Conservation (phyloP, 139 green algal genomes). For the Picochlorum sp. region DNA sequence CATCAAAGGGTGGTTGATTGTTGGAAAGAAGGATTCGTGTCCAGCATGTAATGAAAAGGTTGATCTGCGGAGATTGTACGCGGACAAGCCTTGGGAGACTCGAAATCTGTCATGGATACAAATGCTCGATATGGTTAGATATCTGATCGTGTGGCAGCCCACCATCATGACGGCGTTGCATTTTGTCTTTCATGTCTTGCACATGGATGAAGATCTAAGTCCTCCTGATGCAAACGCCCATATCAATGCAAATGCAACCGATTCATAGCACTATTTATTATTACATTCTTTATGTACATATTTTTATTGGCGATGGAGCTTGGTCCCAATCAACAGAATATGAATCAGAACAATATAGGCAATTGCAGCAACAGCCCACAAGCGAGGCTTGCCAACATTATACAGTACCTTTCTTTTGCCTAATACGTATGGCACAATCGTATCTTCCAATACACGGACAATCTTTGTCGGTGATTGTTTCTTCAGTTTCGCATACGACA, state of each 20-base stretch:
- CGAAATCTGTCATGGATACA: conserved; percentile 64
- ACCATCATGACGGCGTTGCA: conserved; percentile 49
- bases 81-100: conserved; percentile 60
- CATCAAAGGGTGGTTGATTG: conserved; percentile 79
- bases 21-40: conserved; percentile 75
- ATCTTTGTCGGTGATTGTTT: too few relatives aligned
- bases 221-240: too few relatives aligned
- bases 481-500: too few relatives aligned
- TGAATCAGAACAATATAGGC: background rate
- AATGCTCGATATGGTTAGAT: conserved; percentile 67
- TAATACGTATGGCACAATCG: background rate
- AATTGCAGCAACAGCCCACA: background rate
- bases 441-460: too few relatives aligned
- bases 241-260: too few relatives aligned
- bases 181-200: conserved; percentile 39
- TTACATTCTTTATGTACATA: background rate
- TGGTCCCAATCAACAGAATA: background rate
- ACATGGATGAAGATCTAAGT: conserved; percentile 17
- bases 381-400: background rate
- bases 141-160: conserved; percentile 68
- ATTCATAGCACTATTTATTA: background rate
- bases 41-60: conserved; percentile 69
- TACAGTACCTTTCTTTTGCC: background rate
- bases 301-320: background rate
- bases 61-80: conserved; percentile 52